A percentile compares a stretch with the other conserved stretches of the same genome.
Evolutionary conservation across 352 stramenopile genomes (phyloP).

Genomic region (Lagenidium sp.): DNA sequence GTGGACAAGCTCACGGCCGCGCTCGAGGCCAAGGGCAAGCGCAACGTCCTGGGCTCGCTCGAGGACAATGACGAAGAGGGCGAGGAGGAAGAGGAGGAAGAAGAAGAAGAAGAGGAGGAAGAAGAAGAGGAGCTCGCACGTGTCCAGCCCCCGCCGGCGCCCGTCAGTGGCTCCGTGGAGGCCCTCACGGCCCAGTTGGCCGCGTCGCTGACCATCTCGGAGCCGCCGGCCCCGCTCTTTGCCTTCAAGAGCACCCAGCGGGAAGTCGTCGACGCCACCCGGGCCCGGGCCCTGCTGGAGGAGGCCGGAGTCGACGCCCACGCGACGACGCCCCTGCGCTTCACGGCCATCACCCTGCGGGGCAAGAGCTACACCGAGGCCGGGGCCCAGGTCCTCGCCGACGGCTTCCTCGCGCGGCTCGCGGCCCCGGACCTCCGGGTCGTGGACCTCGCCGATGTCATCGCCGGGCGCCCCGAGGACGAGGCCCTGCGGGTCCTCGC

Average conservation of each 20-base stretch:
- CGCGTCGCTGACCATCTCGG: conserved; percentile 32
- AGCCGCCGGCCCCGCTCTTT: conserved; percentile 23
- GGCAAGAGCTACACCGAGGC: conserved; percentile 75
- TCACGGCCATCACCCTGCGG: conserved; percentile 45
- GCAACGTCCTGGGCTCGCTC: conserved; percentile 48
- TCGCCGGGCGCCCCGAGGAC: conserved; percentile 85
- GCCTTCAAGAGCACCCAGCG: conserved; percentile 45
- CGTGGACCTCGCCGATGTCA: conserved; percentile 89
- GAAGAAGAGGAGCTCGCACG: conserved; percentile 16
- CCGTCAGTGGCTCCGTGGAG: conserved; percentile 24
- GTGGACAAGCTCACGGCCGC: conserved; percentile 41
- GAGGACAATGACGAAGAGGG: conserved; percentile 83
- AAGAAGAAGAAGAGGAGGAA: conserved; percentile 35
- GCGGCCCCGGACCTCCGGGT: conserved; percentile 26
- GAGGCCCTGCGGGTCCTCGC: conserved; percentile 84
- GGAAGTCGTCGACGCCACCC: conserved; percentile 59
- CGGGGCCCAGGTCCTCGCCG: conserved; percentile 42
- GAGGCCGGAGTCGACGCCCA: conserved; percentile 26
- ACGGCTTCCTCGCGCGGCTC: conserved; percentile 41
- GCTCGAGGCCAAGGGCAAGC: conserved; percentile 42
- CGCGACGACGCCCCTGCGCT: conserved; percentile 31
- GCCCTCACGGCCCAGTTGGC: conserved; percentile 29
- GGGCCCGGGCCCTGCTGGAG: conserved; percentile 35
- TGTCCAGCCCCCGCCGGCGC: conserved; percentile 7
- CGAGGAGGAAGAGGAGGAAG: conserved; percentile 46